A percentile compares a stretch with the other conserved stretches of the same genome.
Evolutionary conservation across 2,329 filamentous ascomycete genomes (phyloP).

Genomic region (Pseudogymnoascus verrucosus): DNA sequence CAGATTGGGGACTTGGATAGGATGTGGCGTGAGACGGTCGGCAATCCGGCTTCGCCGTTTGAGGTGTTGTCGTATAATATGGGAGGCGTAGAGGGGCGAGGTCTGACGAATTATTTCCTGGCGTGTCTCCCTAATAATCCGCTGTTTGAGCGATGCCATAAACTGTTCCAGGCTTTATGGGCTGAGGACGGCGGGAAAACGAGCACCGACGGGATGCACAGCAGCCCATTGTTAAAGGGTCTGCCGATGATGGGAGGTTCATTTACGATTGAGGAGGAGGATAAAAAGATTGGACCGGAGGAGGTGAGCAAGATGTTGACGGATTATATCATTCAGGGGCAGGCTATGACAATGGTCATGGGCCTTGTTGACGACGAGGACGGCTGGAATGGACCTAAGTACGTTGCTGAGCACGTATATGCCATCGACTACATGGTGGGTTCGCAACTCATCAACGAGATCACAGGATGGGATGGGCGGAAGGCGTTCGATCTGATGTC

Average conservation of each 20-base stretch:
- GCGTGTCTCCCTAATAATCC: constrained; percentile 33
- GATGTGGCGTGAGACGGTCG: constrained; percentile 44
- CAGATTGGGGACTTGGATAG: constrained; percentile 49
- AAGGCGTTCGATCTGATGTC: constrained; percentile 44
- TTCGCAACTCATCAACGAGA: constrained; percentile 44
- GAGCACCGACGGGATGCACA: constrained; percentile 43
- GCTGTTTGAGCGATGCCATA: constrained; percentile 41
- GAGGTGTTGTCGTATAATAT: constrained; percentile 41
- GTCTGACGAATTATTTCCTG: constrained; percentile 44
- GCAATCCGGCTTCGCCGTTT: constrained; percentile 36
- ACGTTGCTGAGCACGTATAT: constrained; percentile 41
- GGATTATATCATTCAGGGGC: constrained; percentile 51
- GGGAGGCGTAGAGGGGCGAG: constrained; percentile 29
- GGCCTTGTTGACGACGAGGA: constrained; percentile 42
- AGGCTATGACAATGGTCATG: constrained; percentile 44
- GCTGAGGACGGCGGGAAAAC: constrained; percentile 35
- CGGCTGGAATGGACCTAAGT: constrained; percentile 46
- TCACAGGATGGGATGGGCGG: constrained; percentile 43
- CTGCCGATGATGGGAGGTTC: constrained; percentile 30
- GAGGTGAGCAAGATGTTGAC: constrained; percentile 38
- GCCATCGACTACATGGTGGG: constrained; percentile 42
- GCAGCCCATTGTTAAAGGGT: constrained; percentile 38
- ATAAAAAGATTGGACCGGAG: constrained; percentile 30
- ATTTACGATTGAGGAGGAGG: constrained; percentile 25
- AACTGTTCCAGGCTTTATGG: constrained; percentile 45